These are phyloP conservation scores for Cryphonectria carpinicola DNA, from an alignment of 2,329 filamentous ascomycete species.

Conservation along the genomic window DNA sequence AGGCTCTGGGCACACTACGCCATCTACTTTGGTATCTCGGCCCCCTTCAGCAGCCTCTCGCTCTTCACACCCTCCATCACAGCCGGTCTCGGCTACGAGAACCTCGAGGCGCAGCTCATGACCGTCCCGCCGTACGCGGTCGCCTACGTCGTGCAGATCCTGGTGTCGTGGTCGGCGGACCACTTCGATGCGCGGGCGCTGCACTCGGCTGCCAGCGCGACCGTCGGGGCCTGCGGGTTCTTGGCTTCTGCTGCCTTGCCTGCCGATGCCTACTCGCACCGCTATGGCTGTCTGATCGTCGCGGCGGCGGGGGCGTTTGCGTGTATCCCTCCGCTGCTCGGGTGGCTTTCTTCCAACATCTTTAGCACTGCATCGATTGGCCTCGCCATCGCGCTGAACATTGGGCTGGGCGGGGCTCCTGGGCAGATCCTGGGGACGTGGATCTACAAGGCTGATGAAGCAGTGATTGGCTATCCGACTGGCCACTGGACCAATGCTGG, in stretches of 20 bases:
- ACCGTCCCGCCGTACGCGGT: slow-evolving; percentile 71
- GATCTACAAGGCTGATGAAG: slow-evolving; percentile 71
- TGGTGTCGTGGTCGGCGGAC: slow-evolving; percentile 64
- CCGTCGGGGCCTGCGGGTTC: slow-evolving; percentile 54
- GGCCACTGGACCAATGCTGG: slow-evolving; percentile 71
- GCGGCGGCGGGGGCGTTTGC: slow-evolving; percentile 69
- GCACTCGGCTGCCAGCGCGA: slow-evolving; percentile 48
- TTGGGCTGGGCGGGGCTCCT: slow-evolving; percentile 66
- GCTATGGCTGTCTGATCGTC: slow-evolving; percentile 73
- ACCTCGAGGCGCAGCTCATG: slow-evolving; percentile 61
- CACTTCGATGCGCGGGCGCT: slow-evolving; percentile 58
- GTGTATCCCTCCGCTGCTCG: slow-evolving; percentile 70
- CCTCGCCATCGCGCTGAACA: slow-evolving; percentile 71
- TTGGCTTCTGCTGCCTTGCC: slow-evolving; percentile 67
- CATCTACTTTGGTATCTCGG: slow-evolving; percentile 39
- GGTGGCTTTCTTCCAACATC: slow-evolving; percentile 72
- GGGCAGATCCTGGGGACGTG: slow-evolving; percentile 75
- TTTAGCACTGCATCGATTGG: slow-evolving; percentile 67
- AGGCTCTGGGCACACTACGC: slow-evolving; percentile 69
- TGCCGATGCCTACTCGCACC: slow-evolving; percentile 57
- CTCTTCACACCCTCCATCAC: slow-evolving; percentile 64
- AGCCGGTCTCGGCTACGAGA: slow-evolving; percentile 39
- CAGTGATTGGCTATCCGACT: slow-evolving; percentile 65
- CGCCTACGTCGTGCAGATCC: slow-evolving; percentile 46
- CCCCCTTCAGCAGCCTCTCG: slow-evolving; percentile 42